Percentiles rank a stretch among this genome's conserved stretches.
phyloP scores from a whole-genome alignment of 305 asterid genomes.

The Ilex paraguariensis region DNA sequence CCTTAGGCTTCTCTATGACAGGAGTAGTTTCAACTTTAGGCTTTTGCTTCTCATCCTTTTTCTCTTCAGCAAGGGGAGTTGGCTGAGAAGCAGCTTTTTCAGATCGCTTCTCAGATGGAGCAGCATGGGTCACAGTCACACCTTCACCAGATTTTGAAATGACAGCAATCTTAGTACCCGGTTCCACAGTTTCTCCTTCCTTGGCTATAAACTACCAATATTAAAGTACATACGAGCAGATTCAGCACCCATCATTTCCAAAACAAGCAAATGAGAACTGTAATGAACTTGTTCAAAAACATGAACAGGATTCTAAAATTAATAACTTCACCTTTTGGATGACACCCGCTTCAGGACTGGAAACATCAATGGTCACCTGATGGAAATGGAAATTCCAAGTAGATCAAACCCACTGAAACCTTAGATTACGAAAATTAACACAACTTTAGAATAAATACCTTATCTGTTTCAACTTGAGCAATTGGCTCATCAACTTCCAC shows the following conservation, averaged over 20 bases:
- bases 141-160: slow-evolving; percentile 92
- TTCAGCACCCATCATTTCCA: slow-evolving; percentile 4
- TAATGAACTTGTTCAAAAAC: background rate
- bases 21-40: slow-evolving; percentile 53
- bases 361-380: slow-evolving; percentile 96
- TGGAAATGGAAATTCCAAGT: slow-evolving; percentile 15
- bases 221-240: slow-evolving; percentile 2
- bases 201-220: slow-evolving; percentile 63
- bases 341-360: slow-evolving; percentile 98
- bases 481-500: slow-evolving; percentile 91
- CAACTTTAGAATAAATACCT: slow-evolving; percentile 41
- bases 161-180: slow-evolving; percentile 85
- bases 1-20: slow-evolving; percentile 44
- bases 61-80: slow-evolving; percentile 43
- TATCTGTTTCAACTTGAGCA: slow-evolving; percentile 98
- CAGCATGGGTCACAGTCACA: slow-evolving; percentile 50
- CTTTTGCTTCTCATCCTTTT: slow-evolving; percentile 50
- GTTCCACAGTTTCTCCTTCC: slow-evolving; percentile 98
- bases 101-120: slow-evolving; percentile 76
- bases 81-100: slow-evolving; percentile 51
- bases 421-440: slow-evolving; percentile 10
- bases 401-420: slow-evolving; percentile 11
- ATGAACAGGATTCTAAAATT: too few relatives aligned
- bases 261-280: slow-evolving; percentile 1
- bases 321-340: slow-evolving; percentile 63